Evolutionary conservation across 2,329 filamentous ascomycete genomes (phyloP), one percentile per base, ranked within the genome.

Genomic region (Aspergillus alliaceus): DNA sequence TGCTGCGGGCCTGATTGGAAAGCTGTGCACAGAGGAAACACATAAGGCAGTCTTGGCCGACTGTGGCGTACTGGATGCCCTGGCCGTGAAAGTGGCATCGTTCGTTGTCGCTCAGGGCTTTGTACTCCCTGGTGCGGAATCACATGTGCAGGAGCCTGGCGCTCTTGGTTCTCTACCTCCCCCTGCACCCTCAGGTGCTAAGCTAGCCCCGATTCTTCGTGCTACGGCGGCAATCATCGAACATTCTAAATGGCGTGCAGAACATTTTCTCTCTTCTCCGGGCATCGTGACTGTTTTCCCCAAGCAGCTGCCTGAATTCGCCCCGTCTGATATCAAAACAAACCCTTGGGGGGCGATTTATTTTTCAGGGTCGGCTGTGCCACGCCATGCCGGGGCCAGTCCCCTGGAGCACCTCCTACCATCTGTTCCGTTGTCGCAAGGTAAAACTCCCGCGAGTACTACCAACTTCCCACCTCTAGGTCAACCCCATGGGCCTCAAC

Each of bases 191-290:
- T 76, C 80, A 14, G 79, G 78, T 15, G 79, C 84, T 25, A 84
- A 83, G 58, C 75, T 96, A 37, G 82, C 86, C 1, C 85, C 86
- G 9, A 84, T 96, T 18, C 77, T 98, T 6, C 88, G 91, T 60
- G 90, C 93, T 0, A 84, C 96, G 51, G 83, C 87, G 20, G 83
- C 87, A 46, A 89, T 97, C 48, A 84, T 96, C 50, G 84, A 87
- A 59, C 86, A 90, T 66, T 97, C 93, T 0, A 88, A 87, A 64
- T 90, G 88, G 72, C 85, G 91, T 54, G 87, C 90, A 9, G 88
- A 88, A 62, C 84, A 90, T 65, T 82, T 90, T 49, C 75, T 89
- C 42, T 87, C 84, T 58, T 88, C 89, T 1, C 88, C 88, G 1
- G 82, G 86, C 0, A 85, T 92, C 39, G 76, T 90, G 55, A 84